Evolutionary conservation across 495 filamentous ascomycete genomes (phyloP).

Genomic region (Paragyromitra xinjiangensis): DNA sequence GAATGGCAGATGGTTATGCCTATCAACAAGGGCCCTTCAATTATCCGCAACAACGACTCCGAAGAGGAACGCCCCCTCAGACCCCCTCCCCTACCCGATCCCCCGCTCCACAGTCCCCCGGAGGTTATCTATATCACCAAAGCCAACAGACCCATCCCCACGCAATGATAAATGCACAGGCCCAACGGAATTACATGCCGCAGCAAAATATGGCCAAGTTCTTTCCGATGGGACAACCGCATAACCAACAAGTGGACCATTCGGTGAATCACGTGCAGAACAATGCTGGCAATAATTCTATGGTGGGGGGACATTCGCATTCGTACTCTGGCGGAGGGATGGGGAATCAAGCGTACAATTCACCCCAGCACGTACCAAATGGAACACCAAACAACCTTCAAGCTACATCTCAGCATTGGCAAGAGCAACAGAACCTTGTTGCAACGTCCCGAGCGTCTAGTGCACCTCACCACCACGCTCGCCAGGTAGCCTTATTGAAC

Average conservation of each 20-base stretch:
- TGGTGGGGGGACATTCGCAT: slow-evolving; percentile 75
- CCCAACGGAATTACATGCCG: slow-evolving; percentile 72
- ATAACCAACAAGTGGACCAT: slow-evolving; percentile 78
- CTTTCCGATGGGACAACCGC: slow-evolving; percentile 68
- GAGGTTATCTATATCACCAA: slow-evolving; percentile 73
- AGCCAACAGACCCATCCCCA: slow-evolving; percentile 77
- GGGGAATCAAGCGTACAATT: slow-evolving; percentile 66
- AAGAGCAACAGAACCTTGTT: slow-evolving; percentile 80
- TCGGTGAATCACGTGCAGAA: slow-evolving; percentile 69
- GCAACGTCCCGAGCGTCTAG: slow-evolving; percentile 73
- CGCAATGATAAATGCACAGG: slow-evolving; percentile 72
- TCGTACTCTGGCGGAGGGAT: slow-evolving; percentile 79
- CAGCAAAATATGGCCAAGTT: slow-evolving; percentile 54
- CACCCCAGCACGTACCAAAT: slow-evolving; percentile 77
- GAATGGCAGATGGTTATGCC: slow-evolving; percentile 59
- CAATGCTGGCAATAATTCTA: slow-evolving; percentile 69
- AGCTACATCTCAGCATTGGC: slow-evolving; percentile 71
- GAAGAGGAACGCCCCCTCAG: slow-evolving; percentile 60
- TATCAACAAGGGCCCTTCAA: slow-evolving; percentile 53
- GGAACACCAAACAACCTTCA: slow-evolving; percentile 70
- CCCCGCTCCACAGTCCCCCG: slow-evolving; percentile 72
- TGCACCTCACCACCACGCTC: slow-evolving; percentile 72
- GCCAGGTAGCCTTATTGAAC: slow-evolving; percentile 64
- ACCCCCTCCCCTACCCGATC: slow-evolving; percentile 77
- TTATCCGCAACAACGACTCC: slow-evolving; percentile 52